Conservation (phyloP, 768 basidiomycete species). For the Auricularia sp. region DNA sequence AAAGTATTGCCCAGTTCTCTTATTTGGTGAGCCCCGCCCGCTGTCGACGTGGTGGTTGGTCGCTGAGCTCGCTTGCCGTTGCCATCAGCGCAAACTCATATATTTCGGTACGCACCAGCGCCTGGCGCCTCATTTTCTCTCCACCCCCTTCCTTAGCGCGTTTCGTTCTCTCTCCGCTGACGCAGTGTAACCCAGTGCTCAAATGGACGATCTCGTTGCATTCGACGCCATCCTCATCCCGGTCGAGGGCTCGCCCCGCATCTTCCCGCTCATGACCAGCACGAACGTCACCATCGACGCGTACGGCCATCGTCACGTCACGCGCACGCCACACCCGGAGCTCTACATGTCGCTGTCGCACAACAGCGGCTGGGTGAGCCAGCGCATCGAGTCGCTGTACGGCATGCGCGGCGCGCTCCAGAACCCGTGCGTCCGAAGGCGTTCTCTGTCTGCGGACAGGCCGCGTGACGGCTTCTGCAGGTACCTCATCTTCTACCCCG, state of each 20-base stretch:
- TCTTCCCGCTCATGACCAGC: slow-evolving; percentile 68
- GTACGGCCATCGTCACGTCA: slow-evolving; percentile 9
- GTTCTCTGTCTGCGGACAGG: background rate
- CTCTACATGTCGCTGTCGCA: slow-evolving; percentile 63
- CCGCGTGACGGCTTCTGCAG: background rate
- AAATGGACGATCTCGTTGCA: slow-evolving; percentile 55
- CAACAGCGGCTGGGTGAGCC: slow-evolving; percentile 38
- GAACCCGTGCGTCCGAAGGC: slow-evolving; percentile 30
- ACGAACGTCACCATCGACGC: slow-evolving; percentile 17
- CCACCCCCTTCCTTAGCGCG: background rate
- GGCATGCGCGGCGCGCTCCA: slow-evolving; percentile 72
- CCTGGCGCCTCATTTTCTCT: too few species aligned
- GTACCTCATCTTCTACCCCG: slow-evolving; percentile 74
- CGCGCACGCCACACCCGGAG: slow-evolving; percentile 73
- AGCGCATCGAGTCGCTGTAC: background rate
- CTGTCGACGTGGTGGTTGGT: too few species aligned
- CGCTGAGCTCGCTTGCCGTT: too few species aligned
- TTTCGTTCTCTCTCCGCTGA: background rate
- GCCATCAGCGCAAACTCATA: background rate
- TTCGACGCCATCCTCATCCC: slow-evolving; percentile 70
- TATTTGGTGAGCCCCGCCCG: too few species aligned
- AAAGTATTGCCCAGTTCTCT: background rate
- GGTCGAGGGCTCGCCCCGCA: slow-evolving; percentile 66
- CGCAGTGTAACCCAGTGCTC: background rate
- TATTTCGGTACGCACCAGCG: background rate